phyloP scores from a whole-genome alignment of 495 filamentous ascomycete species.

The Podospora comata region DNA sequence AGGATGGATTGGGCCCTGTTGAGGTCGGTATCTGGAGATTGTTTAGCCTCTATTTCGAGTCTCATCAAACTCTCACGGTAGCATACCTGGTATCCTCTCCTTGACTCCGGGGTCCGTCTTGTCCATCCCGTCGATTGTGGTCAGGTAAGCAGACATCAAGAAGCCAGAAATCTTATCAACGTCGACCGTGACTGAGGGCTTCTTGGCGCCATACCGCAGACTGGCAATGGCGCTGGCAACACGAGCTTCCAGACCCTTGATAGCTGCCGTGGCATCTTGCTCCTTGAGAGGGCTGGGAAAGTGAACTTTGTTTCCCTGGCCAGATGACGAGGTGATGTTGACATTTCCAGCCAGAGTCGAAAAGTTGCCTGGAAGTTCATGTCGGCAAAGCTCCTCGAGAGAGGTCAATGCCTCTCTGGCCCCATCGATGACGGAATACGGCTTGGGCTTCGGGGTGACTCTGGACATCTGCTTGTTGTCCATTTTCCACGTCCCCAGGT shows the following conservation, averaged over 20 bases:
- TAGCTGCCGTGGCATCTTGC: conserved; percentile 62
- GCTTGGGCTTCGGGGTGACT: background rate
- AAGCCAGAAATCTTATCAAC: conserved; percentile 64
- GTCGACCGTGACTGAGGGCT: conserved; percentile 53
- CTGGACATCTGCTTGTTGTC: conserved; percentile 6
- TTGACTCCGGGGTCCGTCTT: conserved; percentile 61
- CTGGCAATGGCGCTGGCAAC: conserved; percentile 63
- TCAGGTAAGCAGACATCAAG: conserved; percentile 68
- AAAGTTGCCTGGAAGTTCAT: conserved; percentile 34
- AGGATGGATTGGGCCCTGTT: conserved; percentile 66
- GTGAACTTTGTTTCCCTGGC: conserved; percentile 33
- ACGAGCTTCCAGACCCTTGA: conserved; percentile 69
- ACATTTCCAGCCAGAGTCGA: conserved; percentile 27
- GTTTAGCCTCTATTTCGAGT: background rate
- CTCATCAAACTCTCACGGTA: conserved; percentile 21
- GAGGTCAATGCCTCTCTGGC: conserved; percentile 28
- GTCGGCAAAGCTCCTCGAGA: conserved; percentile 25
- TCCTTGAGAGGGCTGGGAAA: conserved; percentile 70
- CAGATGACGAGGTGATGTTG: conserved; percentile 31
- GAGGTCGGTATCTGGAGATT: conserved; percentile 61
- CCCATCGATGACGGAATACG: conserved; percentile 30
- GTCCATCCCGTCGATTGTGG: conserved; percentile 65
- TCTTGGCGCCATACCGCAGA: conserved; percentile 46
- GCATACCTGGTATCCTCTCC: conserved; percentile 59
- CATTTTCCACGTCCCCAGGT: conserved; percentile 11